Conservation (phyloP, 2,329 filamentous ascomycete species). For the Arthrobotrys pseudoclavata region DNA sequence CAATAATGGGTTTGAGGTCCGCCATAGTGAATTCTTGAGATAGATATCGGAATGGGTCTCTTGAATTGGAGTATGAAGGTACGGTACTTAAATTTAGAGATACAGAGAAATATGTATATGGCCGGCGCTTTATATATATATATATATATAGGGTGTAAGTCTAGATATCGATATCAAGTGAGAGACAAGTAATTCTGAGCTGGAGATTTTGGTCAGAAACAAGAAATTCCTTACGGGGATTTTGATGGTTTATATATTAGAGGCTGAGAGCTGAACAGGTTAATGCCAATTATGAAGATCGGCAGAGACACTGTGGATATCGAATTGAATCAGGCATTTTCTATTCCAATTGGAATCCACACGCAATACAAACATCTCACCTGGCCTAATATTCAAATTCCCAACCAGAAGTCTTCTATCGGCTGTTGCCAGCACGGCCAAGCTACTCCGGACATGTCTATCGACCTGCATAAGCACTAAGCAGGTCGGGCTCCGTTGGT, state of each 20-base stretch:
- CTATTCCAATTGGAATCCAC: neutral
- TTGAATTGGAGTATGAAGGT: neutral
- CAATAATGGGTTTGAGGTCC: slow-evolving; percentile 50
- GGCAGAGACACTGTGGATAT: neutral
- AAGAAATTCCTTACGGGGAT: neutral
- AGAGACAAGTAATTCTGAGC: neutral
- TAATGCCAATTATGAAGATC: neutral
- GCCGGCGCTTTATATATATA: too few species aligned
- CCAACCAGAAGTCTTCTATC: neutral
- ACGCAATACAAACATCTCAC: neutral
- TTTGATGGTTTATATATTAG: slow-evolving; percentile 7
- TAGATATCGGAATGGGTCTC: too few species aligned
- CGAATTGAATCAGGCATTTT: neutral
- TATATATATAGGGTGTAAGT: neutral
- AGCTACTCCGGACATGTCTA: neutral
- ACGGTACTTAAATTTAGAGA: too few species aligned
- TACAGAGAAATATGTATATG: too few species aligned
- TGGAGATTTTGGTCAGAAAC: neutral
- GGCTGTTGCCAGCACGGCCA: slow-evolving; percentile 4
- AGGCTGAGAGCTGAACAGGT: neutral
- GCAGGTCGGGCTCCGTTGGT: neutral
- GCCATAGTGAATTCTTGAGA: slow-evolving; percentile 28
- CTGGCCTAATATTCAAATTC: neutral
- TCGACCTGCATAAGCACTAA: slow-evolving; percentile 24
- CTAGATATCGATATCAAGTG: neutral